phyloP scores from a whole-genome alignment of 129 eudicot genomes.

The Scalesia atractyloides region DNA sequence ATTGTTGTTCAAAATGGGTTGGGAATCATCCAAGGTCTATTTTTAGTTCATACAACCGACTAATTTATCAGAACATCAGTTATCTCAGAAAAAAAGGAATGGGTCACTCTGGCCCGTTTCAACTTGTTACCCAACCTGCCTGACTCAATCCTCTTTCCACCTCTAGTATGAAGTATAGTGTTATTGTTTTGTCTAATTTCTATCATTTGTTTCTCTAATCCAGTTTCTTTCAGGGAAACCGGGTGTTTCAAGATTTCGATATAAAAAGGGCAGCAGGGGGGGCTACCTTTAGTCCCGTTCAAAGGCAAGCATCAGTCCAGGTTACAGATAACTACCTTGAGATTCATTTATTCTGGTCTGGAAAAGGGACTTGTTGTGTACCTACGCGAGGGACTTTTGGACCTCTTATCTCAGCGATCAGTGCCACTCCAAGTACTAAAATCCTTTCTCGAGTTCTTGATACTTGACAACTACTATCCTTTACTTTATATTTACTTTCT shows the following conservation, averaged over 20 bases:
- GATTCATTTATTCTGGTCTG: slow-evolving; percentile 89
- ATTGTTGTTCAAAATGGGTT: too few relatives aligned
- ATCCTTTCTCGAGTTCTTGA: background rate
- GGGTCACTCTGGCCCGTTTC: too few relatives aligned
- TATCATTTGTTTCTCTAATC: background rate
- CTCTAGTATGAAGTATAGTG: background rate
- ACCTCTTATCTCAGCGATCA: slow-evolving; percentile 82
- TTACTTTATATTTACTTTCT: background rate
- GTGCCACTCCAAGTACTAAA: slow-evolving; percentile 70
- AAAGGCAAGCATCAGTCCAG: slow-evolving; percentile 34
- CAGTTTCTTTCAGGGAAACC: slow-evolving; percentile 53
- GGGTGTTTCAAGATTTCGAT: slow-evolving; percentile 60
- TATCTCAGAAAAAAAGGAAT: too few relatives aligned
- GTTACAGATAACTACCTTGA: slow-evolving; percentile 77
- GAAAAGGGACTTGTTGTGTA: slow-evolving; percentile 92
- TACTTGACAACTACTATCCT: slow-evolving; percentile 17
- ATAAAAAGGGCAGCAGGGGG: slow-evolving; percentile 65
- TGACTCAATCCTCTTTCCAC: background rate
- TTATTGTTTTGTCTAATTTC: slow-evolving; percentile 4
- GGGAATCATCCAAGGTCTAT: background rate
- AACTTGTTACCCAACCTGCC: background rate
- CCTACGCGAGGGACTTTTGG: slow-evolving; percentile 78
- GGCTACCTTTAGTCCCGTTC: slow-evolving; percentile 55
- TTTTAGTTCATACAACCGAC: too few relatives aligned
- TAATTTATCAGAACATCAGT: too few relatives aligned